These are phyloP conservation scores for Phylloporus sp. DNA, from an alignment of 768 basidiomycete species.

Conservation along the genomic window DNA sequence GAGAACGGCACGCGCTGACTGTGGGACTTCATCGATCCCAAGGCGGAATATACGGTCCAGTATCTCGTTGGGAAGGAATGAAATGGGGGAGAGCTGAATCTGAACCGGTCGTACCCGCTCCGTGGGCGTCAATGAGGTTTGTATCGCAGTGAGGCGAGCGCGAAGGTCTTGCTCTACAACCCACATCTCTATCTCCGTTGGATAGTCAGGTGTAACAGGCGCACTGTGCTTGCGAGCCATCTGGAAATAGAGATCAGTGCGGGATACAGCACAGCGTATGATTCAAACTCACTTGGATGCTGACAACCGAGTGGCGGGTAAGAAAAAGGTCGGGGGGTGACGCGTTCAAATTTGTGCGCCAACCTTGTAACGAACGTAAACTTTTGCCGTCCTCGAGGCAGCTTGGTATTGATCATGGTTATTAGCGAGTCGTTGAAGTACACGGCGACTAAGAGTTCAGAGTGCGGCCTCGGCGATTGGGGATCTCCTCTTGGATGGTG, in stretches of 20 bases:
- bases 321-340: neutral
- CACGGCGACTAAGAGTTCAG: no score
- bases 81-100: slow-evolving; percentile 17
- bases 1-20: neutral
- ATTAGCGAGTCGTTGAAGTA: no score
- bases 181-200: neutral
- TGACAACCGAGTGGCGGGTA: neutral
- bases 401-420: no score
- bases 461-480: no score
- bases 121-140: neutral
- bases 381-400: neutral
- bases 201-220: neutral
- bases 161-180: neutral
- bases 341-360: neutral
- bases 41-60: slow-evolving; percentile 11
- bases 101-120: neutral
- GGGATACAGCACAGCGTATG: neutral
- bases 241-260: neutral
- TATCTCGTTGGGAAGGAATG: slow-evolving; percentile 19
- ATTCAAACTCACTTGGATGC: neutral
- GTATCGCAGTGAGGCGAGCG: neutral
- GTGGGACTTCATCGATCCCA: slow-evolving; percentile 3
- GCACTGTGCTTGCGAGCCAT: neutral
- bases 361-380: neutral
- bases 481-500: no score